Evolutionary conservation across 2,329 filamentous ascomycete species (phyloP).

Genomic region (Trichoderma gracile): DNA sequence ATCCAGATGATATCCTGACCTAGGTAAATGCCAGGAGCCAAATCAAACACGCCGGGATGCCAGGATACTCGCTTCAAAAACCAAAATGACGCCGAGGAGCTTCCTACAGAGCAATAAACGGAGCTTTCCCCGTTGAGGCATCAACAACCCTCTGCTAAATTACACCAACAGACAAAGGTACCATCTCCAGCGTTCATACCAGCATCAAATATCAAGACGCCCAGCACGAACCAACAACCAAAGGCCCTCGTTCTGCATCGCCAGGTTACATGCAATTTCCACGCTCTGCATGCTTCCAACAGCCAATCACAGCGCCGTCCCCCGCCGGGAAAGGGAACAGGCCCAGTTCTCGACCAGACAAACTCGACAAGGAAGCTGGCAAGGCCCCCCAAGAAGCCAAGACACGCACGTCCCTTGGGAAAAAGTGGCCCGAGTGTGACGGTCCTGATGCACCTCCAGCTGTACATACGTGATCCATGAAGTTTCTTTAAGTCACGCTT

Average conservation of each 20-base stretch:
- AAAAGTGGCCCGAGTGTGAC: slow-evolving; percentile 4
- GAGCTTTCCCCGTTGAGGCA: background rate
- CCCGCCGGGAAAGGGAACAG: slow-evolving; percentile 22
- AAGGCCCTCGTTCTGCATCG: background rate
- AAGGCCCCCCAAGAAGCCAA: background rate
- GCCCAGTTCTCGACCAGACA: slow-evolving; percentile 11
- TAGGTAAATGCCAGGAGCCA: too few species aligned
- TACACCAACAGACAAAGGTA: too few species aligned
- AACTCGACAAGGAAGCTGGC: slow-evolving; percentile 2
- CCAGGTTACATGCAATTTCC: slow-evolving; percentile 4
- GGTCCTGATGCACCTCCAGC: background rate
- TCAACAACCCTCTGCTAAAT: background rate
- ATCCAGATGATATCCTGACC: too few species aligned
- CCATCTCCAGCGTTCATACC: background rate
- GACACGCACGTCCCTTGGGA: background rate
- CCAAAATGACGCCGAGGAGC: background rate
- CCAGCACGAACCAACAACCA: background rate
- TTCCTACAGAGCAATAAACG: background rate
- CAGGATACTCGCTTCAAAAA: background rate
- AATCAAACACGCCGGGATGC: too few species aligned
- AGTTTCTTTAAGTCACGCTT: too few species aligned
- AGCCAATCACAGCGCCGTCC: slow-evolving; percentile 19
- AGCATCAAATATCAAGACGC: too few species aligned
- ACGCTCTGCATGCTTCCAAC: slow-evolving; percentile 8
- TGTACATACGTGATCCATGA: background rate